Conservation (phyloP, 225 moss, liverwort and hornwort species). For the Neckera pumila region DNA sequence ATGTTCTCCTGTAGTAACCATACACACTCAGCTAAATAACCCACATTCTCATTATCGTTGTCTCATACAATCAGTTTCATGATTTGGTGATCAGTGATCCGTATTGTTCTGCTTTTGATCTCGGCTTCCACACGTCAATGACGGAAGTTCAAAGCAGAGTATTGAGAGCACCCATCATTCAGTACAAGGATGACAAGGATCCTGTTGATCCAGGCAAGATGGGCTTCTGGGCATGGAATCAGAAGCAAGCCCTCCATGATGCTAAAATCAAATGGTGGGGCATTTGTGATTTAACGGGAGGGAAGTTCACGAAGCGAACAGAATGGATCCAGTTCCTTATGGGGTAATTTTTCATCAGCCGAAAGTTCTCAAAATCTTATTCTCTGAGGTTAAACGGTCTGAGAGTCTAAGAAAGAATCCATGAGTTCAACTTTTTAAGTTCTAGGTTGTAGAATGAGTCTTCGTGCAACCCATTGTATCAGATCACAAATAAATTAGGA, state of each 20-base stretch:
- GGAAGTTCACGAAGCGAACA: conserved; percentile 9
- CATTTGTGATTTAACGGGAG: conserved; percentile 20
- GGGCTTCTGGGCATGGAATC: conserved; percentile 45
- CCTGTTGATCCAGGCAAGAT: conserved; percentile 19
- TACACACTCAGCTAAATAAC: neutral
- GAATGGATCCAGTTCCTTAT: conserved; percentile 21
- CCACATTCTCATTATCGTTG: neutral
- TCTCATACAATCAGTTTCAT: neutral
- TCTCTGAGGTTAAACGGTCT: neutral
- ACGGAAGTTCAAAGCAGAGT: conserved; percentile 30
- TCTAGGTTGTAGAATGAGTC: neutral
- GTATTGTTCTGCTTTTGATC: conserved; percentile 20
- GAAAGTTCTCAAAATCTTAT: neutral
- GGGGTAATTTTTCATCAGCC: neutral
- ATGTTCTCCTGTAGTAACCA: neutral
- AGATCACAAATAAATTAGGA: neutral
- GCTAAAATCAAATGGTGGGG: conserved; percentile 37
- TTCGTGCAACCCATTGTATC: neutral
- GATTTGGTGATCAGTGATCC: conserved; percentile 9
- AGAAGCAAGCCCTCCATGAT: conserved; percentile 19
- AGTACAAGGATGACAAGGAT: conserved; percentile 8
- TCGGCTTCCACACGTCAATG: conserved; percentile 23
- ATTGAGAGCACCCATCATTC: conserved; percentile 29
- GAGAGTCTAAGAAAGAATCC: neutral
- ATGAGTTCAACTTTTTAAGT: neutral